Conservation (phyloP, 1,139 yeast genomes). For the Taphrina flavorubra region DNA sequence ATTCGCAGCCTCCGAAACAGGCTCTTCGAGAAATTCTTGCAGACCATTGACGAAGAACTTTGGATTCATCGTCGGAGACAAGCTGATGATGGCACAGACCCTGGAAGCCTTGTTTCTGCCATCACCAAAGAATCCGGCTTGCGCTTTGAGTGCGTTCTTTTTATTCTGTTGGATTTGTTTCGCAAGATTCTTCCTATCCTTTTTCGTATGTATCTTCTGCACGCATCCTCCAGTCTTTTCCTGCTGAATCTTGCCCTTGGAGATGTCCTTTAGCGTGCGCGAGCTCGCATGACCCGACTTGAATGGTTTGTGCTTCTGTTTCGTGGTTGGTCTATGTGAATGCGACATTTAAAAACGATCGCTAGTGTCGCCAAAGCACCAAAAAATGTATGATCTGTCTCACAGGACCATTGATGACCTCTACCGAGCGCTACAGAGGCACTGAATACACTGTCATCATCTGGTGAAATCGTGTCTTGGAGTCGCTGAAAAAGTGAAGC, state of each 20-base stretch:
- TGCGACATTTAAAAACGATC: conserved; percentile 50
- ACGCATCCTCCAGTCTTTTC: conserved; percentile 56
- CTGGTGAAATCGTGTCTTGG: conserved; percentile 10
- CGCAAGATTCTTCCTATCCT: conserved; percentile 77
- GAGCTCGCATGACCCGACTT: conserved; percentile 89
- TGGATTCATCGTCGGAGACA: conserved; percentile 73
- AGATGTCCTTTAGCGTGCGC: conserved; percentile 75
- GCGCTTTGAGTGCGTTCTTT: conserved; percentile 57
- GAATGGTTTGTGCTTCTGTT: conserved; percentile 79
- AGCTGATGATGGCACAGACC: conserved; percentile 75
- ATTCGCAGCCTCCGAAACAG: conserved; percentile 51
- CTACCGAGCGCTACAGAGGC: background rate
- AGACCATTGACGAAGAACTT: conserved; percentile 61
- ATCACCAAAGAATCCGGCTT: conserved; percentile 70
- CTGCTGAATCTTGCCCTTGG: conserved; percentile 78
- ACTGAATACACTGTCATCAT: background rate
- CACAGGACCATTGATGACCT: too few relatives aligned
- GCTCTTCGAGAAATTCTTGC: conserved; percentile 47
- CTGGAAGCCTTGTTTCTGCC: conserved; percentile 82
- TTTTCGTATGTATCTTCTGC: conserved; percentile 57
- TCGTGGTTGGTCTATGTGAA: conserved; percentile 83
- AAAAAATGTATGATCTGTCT: background rate
- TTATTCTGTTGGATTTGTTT: conserved; percentile 79
- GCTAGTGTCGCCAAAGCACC: background rate
- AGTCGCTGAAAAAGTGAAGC: conserved; percentile 20